Evolutionary conservation across 352 stramenopile genomes (phyloP), one percentile per base, ranked within the genome.

Genomic region (Phytophthora rubi): DNA sequence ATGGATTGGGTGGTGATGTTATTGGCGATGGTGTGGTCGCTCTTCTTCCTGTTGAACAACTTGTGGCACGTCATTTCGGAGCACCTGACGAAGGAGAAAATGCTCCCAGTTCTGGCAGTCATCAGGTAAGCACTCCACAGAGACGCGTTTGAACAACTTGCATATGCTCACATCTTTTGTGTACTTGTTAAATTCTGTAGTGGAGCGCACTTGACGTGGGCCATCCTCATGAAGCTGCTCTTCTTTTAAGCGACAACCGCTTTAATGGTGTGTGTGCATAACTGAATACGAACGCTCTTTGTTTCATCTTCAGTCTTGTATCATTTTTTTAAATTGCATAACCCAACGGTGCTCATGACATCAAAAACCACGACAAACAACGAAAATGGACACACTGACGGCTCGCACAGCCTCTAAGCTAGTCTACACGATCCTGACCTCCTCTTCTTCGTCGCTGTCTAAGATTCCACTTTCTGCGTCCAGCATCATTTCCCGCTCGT

Each of bases 71-170:
- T 90, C 45, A 92, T 94, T 39, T 81, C 83, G 16, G 86, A 94
- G 54, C 86, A 93, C 59, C 56, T 93, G 54, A 87, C 87, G 33
- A 94, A 96, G 65, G 89, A 96, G 57, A 96, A 96, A 62, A 93
- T 95, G 84, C 70, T 96, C 15, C 88, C 89, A 18, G 69, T 96
- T 49, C 73, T 96, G 9, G 83, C 84, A 23, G 79, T 96, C 54
- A 92, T 96, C 65, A 88, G 86, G 89, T 96, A 77, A 47, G 71
- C 58, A 10, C 10, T 53, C 44, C 6, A 1, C 1, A 7, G 13
- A 18, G 26, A 30, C 26, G 3, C 26, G 26, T 30, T 30, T 5
- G 26, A 30, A 30, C 26, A 30, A 30, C 26, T 30, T 30, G 26
- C 26, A 6, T 39, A 13, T 33, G 35, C 48, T 15, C 33, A 72